A percentile compares a stretch with the other conserved stretches of the same genome.
phyloP scores from a whole-genome alignment of 768 basidiomycete genomes.

The Butyriboletus loyo region DNA sequence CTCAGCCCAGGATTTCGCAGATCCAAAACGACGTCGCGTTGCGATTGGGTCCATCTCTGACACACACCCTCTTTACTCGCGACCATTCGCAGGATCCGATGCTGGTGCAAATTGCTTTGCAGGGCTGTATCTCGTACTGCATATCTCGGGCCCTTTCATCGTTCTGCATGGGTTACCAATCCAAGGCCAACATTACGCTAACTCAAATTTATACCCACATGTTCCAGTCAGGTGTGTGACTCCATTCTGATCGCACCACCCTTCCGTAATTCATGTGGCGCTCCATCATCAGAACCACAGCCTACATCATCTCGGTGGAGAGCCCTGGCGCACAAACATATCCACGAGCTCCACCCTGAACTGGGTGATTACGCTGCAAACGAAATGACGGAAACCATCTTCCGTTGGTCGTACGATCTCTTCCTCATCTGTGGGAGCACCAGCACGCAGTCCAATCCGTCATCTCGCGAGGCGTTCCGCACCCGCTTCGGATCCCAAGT shows the following conservation, averaged over 20 bases:
- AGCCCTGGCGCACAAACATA: constrained; percentile 65
- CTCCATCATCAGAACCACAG: constrained; percentile 54
- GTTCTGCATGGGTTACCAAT: constrained; percentile 73
- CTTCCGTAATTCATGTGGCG: constrained; percentile 13
- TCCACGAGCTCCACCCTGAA: constrained; percentile 64
- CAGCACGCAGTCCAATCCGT: constrained; percentile 36
- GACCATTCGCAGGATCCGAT: constrained; percentile 76
- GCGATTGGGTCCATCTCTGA: constrained; percentile 61
- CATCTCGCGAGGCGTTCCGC: constrained; percentile 42
- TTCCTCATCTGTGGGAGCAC: constrained; percentile 61
- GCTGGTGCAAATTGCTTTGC: constrained; percentile 71
- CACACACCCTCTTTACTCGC: constrained; percentile 55
- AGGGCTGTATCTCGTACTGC: constrained; percentile 66
- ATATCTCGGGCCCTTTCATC: constrained; percentile 63
- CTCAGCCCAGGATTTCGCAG: constrained; percentile 43
- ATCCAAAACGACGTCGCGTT: constrained; percentile 58
- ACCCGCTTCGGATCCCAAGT: constrained; percentile 58
- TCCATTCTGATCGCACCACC: neutral
- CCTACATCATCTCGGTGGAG: constrained; percentile 78
- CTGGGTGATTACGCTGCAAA: constrained; percentile 63
- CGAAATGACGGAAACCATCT: constrained; percentile 71
- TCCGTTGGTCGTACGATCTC: constrained; percentile 69
- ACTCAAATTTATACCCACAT: constrained; percentile 60
- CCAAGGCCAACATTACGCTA: constrained; percentile 65
- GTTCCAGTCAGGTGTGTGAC: constrained; percentile 46